phyloP scores from a whole-genome alignment of 1,139 yeast species.

The Pichia norvegensis region DNA sequence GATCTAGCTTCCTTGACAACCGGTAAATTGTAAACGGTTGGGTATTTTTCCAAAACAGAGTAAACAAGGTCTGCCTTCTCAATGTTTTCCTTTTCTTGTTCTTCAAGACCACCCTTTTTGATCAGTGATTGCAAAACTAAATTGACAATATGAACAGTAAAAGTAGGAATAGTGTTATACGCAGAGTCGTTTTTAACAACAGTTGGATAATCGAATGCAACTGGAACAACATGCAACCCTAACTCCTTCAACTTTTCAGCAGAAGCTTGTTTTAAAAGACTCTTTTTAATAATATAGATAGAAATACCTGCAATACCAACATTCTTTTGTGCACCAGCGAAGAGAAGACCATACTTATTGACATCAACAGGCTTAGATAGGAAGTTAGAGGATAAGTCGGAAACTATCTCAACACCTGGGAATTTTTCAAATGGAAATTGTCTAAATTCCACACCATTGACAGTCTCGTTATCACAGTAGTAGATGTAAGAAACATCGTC shows the following conservation, averaged over 20 bases:
- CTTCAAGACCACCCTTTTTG: conserved; percentile 50
- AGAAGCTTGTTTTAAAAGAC: conserved; percentile 58
- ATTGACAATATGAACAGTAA: conserved; percentile 78
- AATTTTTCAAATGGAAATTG: conserved; percentile 45
- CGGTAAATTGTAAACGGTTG: conserved; percentile 58
- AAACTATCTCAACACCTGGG: conserved; percentile 73
- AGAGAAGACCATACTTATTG: conserved; percentile 73
- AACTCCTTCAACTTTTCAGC: conserved; percentile 53
- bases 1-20: conserved; percentile 63
- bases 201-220: conserved; percentile 80
- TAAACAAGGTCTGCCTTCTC: conserved; percentile 34
- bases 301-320: conserved; percentile 95
- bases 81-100: conserved; percentile 51
- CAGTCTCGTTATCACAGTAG: conserved; percentile 94
- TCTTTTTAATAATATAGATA: conserved; percentile 78
- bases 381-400: conserved; percentile 92
- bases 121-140: conserved; percentile 63
- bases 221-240: conserved; percentile 72
- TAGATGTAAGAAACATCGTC: conserved; percentile 66
- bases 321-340: conserved; percentile 98
- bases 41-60: conserved; percentile 53
- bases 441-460: conserved; percentile 83
- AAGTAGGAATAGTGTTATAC: conserved; percentile 91
- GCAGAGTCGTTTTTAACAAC: conserved; percentile 85
- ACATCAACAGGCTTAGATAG: conserved; percentile 76